Conservation (phyloP, 2,329 filamentous ascomycete genomes). For the Albifimbria verrucaria region DNA sequence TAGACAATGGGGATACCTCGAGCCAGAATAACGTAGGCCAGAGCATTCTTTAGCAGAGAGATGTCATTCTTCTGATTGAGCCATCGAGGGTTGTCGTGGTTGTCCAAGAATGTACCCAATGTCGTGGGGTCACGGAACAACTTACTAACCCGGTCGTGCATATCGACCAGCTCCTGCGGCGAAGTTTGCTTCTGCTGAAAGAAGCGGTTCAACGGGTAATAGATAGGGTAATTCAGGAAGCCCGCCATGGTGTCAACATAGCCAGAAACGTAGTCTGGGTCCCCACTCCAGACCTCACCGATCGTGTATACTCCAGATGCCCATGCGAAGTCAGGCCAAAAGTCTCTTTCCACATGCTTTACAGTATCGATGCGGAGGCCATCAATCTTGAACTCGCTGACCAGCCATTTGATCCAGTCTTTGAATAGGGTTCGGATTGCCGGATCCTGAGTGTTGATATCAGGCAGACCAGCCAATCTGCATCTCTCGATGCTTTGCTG, state of each 20-base stretch:
- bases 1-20: constrained; percentile 64
- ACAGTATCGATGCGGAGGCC: constrained; percentile 60
- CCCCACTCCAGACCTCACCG: constrained; percentile 58
- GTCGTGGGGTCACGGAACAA: constrained; percentile 41
- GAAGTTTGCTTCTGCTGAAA: constrained; percentile 32
- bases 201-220: constrained; percentile 38
- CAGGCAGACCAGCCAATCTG: constrained; percentile 57
- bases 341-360: constrained; percentile 58
- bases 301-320: constrained; percentile 57
- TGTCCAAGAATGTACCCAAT: constrained; percentile 53
- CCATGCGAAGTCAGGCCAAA: constrained; percentile 51
- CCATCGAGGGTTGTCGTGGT: constrained; percentile 57
- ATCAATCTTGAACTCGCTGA: constrained; percentile 60
- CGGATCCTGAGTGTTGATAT: constrained; percentile 53
- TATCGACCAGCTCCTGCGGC: constrained; percentile 35
- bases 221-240: constrained; percentile 57
- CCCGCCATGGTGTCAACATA: constrained; percentile 56
- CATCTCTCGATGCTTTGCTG: constrained; percentile 47
- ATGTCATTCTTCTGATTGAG: constrained; percentile 48
- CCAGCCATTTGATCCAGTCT: constrained; percentile 56
- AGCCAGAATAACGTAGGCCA: constrained; percentile 58
- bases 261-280: constrained; percentile 45
- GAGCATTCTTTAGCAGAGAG: constrained; percentile 56
- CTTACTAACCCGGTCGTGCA: constrained; percentile 30
- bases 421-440: constrained; percentile 49